phyloP scores from a whole-genome alignment of 2,329 filamentous ascomycete species.

The Ramularia collo-cygni region DNA sequence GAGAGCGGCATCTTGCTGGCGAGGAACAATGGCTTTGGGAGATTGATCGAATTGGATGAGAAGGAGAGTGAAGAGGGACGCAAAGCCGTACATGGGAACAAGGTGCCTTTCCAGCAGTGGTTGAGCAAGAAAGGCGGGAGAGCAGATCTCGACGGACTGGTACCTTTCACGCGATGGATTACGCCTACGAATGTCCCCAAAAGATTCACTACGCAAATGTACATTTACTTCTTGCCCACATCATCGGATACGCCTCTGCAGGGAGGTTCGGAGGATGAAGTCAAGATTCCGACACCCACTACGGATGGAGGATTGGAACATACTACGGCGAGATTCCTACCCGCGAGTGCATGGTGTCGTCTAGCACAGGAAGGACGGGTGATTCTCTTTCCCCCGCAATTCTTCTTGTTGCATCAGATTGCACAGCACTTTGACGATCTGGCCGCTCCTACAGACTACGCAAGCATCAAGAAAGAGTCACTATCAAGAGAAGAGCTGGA shows the following conservation, averaged over 20 bases:
- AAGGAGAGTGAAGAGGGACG: conserved; percentile 59
- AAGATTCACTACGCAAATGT: conserved; percentile 94
- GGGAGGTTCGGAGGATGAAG: conserved; percentile 35
- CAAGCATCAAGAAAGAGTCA: conserved; percentile 19
- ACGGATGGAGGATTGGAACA: conserved; percentile 63
- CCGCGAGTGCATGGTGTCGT: conserved; percentile 61
- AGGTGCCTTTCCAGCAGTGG: conserved; percentile 62
- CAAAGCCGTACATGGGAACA: conserved; percentile 59
- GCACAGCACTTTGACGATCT: conserved; percentile 28
- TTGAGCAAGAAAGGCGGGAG: conserved; percentile 50
- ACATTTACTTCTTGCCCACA: conserved; percentile 75
- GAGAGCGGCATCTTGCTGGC: conserved; percentile 86
- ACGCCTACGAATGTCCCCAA: conserved; percentile 67
- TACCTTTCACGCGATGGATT: conserved; percentile 88
- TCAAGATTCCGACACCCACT: conserved; percentile 61
- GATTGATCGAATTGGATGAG: conserved; percentile 55
- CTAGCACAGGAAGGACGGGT: conserved; percentile 59
- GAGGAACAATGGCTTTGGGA: conserved; percentile 42
- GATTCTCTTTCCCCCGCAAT: conserved; percentile 86
- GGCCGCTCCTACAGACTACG: conserved; percentile 26
- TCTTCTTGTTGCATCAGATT: conserved; percentile 58
- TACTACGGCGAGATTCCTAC: conserved; percentile 72
- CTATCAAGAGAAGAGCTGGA: conserved; percentile 35
- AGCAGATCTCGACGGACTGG: conserved; percentile 60
- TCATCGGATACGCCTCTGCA: conserved; percentile 31